Evolutionary conservation across 2,329 filamentous ascomycete genomes (phyloP).

Genomic region (Penicillium sp.): DNA sequence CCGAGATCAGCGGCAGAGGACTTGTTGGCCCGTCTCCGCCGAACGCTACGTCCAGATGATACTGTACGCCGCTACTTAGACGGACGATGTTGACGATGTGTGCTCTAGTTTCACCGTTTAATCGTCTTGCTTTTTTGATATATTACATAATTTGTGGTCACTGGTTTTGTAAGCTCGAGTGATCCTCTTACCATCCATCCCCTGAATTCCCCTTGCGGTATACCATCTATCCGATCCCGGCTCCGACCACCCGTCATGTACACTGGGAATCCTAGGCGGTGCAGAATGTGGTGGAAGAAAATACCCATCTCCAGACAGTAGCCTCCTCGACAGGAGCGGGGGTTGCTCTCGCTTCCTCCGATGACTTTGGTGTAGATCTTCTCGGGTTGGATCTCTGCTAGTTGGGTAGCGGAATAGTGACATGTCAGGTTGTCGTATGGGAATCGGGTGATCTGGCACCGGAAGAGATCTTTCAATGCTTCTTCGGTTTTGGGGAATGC

Average conservation of each 20-base stretch:
- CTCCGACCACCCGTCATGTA: conserved; percentile 55
- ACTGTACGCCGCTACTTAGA: conserved; percentile 49
- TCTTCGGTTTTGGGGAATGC: conserved; percentile 39
- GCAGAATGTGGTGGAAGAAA: conserved; percentile 57
- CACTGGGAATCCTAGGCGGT: conserved; percentile 52
- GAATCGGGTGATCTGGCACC: conserved; percentile 49
- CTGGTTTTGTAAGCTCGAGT: neutral
- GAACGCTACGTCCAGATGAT: conserved; percentile 59
- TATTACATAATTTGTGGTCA: neutral
- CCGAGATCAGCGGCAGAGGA: conserved; percentile 54
- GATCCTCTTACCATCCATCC: conserved; percentile 20
- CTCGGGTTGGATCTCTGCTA: conserved; percentile 49
- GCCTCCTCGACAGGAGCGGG: conserved; percentile 49
- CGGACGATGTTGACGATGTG: conserved; percentile 60
- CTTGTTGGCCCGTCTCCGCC: conserved; percentile 60
- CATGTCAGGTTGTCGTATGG: conserved; percentile 60
- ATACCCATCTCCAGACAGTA: conserved; percentile 63
- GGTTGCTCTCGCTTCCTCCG: conserved; percentile 8
- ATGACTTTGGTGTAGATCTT: conserved; percentile 54
- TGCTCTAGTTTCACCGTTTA: conserved; percentile 34
- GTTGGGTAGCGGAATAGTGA: conserved; percentile 50
- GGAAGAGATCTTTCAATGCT: conserved; percentile 42
- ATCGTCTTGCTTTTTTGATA: neutral
- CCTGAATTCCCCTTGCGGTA: conserved; percentile 30
- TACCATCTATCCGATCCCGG: conserved; percentile 24